Evolutionary conservation across 148 eudicot species (phyloP).

Genomic region (Chenopodium suecicum): DNA sequence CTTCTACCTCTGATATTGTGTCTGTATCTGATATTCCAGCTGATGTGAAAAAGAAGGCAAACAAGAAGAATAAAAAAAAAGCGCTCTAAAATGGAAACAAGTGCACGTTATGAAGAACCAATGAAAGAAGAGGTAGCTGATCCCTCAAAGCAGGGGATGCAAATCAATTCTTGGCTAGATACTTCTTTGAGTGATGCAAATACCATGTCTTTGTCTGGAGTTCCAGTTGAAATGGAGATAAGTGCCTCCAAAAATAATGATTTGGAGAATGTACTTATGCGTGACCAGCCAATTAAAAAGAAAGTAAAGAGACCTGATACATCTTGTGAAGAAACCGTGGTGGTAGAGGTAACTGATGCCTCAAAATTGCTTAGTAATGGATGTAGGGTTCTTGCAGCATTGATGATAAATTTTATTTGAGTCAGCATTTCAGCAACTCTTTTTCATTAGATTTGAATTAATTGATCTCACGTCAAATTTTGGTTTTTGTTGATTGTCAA

Average conservation of each 20-base stretch:
- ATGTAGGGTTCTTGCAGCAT: not conserved
- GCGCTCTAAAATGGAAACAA: not conserved
- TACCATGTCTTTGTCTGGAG: slow-evolving; percentile 1
- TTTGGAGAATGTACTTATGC: slow-evolving; percentile 14
- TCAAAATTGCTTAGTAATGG: not conserved
- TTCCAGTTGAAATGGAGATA: slow-evolving; percentile 9
- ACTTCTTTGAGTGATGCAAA: not conserved
- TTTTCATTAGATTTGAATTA: not conserved
- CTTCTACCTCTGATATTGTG: slow-evolving; percentile 18
- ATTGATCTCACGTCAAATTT: not conserved
- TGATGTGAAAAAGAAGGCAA: slow-evolving; percentile 11
- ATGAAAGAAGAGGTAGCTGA: too few species aligned
- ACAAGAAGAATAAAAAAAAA: not conserved
- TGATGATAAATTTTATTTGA: not conserved
- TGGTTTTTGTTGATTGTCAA: not conserved
- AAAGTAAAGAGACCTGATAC: not conserved
- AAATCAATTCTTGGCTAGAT: not conserved
- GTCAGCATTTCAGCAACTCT: not conserved
- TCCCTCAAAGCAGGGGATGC: too few species aligned
- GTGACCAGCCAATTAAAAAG: slow-evolving; percentile 5
- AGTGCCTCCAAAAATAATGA: not conserved
- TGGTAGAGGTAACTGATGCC: too few species aligned
- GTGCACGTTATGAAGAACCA: too few species aligned
- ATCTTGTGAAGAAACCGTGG: not conserved
- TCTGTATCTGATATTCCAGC: slow-evolving; percentile 12